Conservation (phyloP, 2,329 filamentous ascomycete genomes). For the Domatiomyces globalis region DNA sequence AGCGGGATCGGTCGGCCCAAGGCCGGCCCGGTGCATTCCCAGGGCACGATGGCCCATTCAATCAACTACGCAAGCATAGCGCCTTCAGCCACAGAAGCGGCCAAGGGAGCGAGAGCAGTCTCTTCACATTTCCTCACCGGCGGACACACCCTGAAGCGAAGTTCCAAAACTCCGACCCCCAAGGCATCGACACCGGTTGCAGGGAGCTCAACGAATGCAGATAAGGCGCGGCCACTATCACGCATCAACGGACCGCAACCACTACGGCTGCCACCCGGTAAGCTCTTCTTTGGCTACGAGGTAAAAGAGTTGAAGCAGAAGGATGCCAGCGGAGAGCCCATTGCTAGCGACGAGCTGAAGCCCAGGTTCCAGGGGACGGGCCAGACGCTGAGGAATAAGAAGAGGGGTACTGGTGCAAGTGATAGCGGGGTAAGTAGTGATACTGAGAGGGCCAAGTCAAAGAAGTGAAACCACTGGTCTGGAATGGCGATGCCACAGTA, state of each 20-base stretch:
- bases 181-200: conserved; percentile 60
- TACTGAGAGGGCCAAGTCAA: conserved; percentile 11
- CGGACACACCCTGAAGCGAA: conserved; percentile 82
- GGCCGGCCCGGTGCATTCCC: conserved; percentile 63
- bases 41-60: conserved; percentile 92
- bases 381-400: conserved; percentile 64
- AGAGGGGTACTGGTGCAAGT: conserved; percentile 37
- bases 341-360: conserved; percentile 45
- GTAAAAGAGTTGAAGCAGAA: conserved; percentile 75
- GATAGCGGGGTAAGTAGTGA: conserved; percentile 27
- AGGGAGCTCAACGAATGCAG: conserved; percentile 35
- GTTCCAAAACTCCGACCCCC: conserved; percentile 58
- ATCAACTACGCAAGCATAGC: conserved; percentile 93
- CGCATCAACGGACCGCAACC: conserved; percentile 70
- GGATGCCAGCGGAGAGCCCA: conserved; percentile 53
- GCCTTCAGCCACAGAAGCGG: conserved; percentile 55
- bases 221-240: conserved; percentile 30
- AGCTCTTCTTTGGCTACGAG: conserved; percentile 93
- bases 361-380: conserved; percentile 75
- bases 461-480: not conserved
- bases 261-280: conserved; percentile 68
- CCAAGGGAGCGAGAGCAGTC: conserved; percentile 46
- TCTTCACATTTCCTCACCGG: conserved; percentile 66
- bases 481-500: too few relatives aligned
- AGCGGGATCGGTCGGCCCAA: conserved; percentile 43